Conservation (phyloP, 2,329 filamentous ascomycete genomes). For the Penicillium sp. region DNA sequence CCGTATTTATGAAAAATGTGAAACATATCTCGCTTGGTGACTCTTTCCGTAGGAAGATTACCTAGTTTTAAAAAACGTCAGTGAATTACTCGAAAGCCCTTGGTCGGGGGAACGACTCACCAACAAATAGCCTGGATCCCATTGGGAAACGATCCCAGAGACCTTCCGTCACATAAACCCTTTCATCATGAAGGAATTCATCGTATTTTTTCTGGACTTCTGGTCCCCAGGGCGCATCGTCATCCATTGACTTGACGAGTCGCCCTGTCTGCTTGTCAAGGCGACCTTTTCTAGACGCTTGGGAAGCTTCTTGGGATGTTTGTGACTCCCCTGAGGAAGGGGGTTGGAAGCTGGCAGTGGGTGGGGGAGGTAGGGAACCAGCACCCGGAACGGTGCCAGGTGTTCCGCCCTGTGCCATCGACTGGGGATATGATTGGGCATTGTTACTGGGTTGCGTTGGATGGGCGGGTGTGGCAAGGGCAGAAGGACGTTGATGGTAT, state of each 20-base stretch:
- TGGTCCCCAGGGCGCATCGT: slow-evolving; percentile 50
- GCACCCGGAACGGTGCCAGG: slow-evolving; percentile 37
- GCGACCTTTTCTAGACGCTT: slow-evolving; percentile 26
- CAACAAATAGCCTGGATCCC: slow-evolving; percentile 52
- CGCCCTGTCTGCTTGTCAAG: slow-evolving; percentile 27
- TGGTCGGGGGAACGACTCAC: slow-evolving; percentile 31
- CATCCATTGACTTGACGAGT: slow-evolving; percentile 28
- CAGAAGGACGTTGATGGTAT: slow-evolving; percentile 38
- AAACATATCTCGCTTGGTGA: slow-evolving; percentile 91
- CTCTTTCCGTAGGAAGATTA: slow-evolving; percentile 88
- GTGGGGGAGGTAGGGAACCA: slow-evolving; percentile 42
- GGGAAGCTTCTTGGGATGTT: slow-evolving; percentile 21
- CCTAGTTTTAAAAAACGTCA: slow-evolving; percentile 52
- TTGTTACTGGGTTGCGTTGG: slow-evolving; percentile 38
- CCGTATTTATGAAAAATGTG: slow-evolving; percentile 85
- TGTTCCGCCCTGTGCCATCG: slow-evolving; percentile 31
- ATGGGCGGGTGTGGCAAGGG: slow-evolving; percentile 30
- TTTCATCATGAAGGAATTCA: slow-evolving; percentile 51
- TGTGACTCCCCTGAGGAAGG: slow-evolving; percentile 22
- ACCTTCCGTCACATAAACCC: slow-evolving; percentile 53
- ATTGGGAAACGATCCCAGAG: slow-evolving; percentile 53
- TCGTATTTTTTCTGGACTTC: slow-evolving; percentile 52
- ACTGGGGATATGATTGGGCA: slow-evolving; percentile 24
- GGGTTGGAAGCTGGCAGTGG: slow-evolving; percentile 40
- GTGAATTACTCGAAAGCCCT: neutral